A percentile compares a stretch with the other conserved stretches of the same genome.
Conservation (phyloP, 257 asterid species). For the Solanum pinnatisectum region DNA sequence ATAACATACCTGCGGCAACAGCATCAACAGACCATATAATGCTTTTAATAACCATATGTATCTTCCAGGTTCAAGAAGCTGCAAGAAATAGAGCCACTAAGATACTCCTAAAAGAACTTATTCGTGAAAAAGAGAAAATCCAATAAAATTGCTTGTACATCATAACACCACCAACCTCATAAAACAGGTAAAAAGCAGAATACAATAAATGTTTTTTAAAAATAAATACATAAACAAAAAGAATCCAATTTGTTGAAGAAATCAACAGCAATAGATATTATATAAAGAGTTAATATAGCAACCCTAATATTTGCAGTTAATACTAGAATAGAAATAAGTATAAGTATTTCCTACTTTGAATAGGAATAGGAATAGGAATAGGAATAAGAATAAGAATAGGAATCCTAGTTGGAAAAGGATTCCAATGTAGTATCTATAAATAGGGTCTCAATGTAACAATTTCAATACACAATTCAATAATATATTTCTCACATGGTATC, state of each 20-base stretch:
- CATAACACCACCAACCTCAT: neutral
- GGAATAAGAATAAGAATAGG: too few relatives aligned
- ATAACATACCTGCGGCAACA: conserved; percentile 87
- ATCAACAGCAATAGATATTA: neutral
- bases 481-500: too few relatives aligned
- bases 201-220: neutral
- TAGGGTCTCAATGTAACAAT: too few relatives aligned
- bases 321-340: too few relatives aligned
- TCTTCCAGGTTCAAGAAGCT: conserved; percentile 99
- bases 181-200: neutral
- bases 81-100: conserved; percentile 23
- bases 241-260: neutral
- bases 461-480: too few relatives aligned
- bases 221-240: neutral
- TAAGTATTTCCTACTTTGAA: too few relatives aligned
- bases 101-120: neutral
- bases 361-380: too few relatives aligned
- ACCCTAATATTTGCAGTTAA: neutral
- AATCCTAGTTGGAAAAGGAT: too few relatives aligned
- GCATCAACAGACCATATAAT: conserved; percentile 90
- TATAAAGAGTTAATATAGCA: neutral
- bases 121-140: neutral
- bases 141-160: neutral
- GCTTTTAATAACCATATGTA: conserved; percentile 90
- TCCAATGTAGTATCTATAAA: too few relatives aligned